Evolutionary conservation across 1,139 yeast genomes (phyloP).

Genomic region (Blastobotrys illinoisensis): DNA sequence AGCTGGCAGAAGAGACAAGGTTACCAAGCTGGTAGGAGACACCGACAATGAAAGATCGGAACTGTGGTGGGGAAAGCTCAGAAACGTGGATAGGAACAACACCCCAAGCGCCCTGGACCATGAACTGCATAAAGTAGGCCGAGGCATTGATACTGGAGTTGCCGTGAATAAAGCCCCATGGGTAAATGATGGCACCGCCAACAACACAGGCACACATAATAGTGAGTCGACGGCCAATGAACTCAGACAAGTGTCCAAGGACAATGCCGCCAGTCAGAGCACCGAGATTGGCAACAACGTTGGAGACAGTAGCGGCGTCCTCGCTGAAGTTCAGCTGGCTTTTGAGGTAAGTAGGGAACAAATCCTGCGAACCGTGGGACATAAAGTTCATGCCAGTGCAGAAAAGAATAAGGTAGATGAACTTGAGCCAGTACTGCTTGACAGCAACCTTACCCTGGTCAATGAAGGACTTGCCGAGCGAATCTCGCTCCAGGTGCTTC

Average conservation of each 20-base stretch:
- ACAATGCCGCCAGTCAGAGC: constrained; percentile 61
- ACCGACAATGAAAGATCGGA: constrained; percentile 49
- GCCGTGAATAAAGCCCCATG: constrained; percentile 58
- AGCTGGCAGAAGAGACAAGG: constrained; percentile 52
- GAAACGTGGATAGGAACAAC: constrained; percentile 65
- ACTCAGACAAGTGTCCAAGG: constrained; percentile 56
- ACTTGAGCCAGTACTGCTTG: constrained; percentile 35
- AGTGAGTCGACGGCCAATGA: constrained; percentile 55
- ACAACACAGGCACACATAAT: constrained; percentile 54
- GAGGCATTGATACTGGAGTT: constrained; percentile 64
- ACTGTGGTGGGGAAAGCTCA: constrained; percentile 52
- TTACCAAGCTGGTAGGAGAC: constrained; percentile 55
- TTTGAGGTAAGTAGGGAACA: constrained; percentile 60
- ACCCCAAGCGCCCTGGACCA: constrained; percentile 89
- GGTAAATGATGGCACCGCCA: constrained; percentile 65
- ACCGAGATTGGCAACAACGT: constrained; percentile 65
- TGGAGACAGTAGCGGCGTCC: constrained; percentile 58
- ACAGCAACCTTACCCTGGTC: constrained; percentile 27
- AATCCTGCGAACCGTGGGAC: constrained; percentile 72
- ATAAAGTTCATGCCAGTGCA: constrained; percentile 65
- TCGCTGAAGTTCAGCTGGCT: constrained; percentile 47
- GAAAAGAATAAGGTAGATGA: constrained; percentile 47
- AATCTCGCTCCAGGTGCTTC: constrained; percentile 23
- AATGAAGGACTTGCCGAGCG: constrained; percentile 23
- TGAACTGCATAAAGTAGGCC: constrained; percentile 71